These are phyloP conservation scores for Microcera coccophila DNA, from an alignment of 2,329 filamentous ascomycete genomes.

Conservation along the genomic window DNA sequence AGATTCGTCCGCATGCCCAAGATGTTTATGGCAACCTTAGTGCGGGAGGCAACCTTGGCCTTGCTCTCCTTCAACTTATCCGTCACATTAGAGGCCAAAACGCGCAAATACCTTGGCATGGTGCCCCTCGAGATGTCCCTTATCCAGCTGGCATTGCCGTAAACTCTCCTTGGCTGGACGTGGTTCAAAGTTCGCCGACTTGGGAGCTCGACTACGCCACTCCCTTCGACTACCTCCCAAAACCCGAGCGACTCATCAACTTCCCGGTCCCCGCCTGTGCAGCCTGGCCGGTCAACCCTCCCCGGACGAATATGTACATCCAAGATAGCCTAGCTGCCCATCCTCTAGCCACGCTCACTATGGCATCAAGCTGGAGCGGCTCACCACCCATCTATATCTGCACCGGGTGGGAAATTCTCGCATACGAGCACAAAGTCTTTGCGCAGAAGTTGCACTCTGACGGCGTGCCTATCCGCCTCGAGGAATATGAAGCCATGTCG, in stretches of 20 bases:
- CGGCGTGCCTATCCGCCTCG: constrained; percentile 59
- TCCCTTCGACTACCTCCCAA: constrained; percentile 44
- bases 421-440: constrained; percentile 62
- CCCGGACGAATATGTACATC: constrained; percentile 51
- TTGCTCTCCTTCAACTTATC: constrained; percentile 65
- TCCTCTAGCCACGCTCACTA: constrained; percentile 63
- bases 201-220: constrained; percentile 27
- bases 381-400: constrained; percentile 65
- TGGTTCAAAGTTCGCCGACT: constrained; percentile 51
- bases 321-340: constrained; percentile 56
- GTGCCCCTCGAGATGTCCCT: constrained; percentile 53
- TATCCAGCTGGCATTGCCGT: constrained; percentile 63
- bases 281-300: constrained; percentile 55
- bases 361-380: constrained; percentile 56
- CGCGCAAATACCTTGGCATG: constrained; percentile 57
- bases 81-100: constrained; percentile 54
- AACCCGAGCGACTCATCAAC: constrained; percentile 38
- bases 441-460: constrained; percentile 53
- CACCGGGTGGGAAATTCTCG: constrained; percentile 67
- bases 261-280: constrained; percentile 41
- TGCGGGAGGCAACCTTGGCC: constrained; percentile 68
- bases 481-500: constrained; percentile 78
- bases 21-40: constrained; percentile 32
- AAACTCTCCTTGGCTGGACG: constrained; percentile 68
- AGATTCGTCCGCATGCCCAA: background rate